Evolutionary conservation across 805 yeast genomes (phyloP).

Genomic region (Torulaspora microellipsoides): DNA sequence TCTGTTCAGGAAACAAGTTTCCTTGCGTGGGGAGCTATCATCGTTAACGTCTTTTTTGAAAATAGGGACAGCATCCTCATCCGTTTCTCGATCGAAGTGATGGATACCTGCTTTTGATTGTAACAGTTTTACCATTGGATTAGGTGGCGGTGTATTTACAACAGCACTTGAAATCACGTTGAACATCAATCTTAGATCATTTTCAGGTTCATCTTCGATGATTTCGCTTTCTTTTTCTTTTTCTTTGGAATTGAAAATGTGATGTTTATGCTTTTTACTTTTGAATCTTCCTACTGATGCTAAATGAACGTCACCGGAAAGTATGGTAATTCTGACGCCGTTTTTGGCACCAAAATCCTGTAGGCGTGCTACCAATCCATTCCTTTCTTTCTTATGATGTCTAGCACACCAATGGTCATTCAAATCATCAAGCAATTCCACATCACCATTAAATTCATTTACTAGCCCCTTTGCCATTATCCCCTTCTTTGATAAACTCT

Average conservation of each 20-base stretch:
- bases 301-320: constrained; percentile 92
- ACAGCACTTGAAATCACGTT: constrained; percentile 89
- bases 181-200: constrained; percentile 71
- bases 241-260: constrained; percentile 34
- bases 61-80: constrained; percentile 77
- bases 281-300: constrained; percentile 78
- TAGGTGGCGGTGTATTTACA: constrained; percentile 89
- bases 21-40: constrained; percentile 42
- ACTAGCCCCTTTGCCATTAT: constrained; percentile 66
- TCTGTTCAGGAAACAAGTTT: constrained; percentile 47
- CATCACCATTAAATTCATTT: constrained; percentile 87
- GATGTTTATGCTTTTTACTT: constrained; percentile 46
- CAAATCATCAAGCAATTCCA: constrained; percentile 87
- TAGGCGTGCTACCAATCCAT: constrained; percentile 55
- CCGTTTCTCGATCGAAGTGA: constrained; percentile 57
- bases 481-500: constrained; percentile 56
- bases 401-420: constrained; percentile 96
- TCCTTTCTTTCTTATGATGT: constrained; percentile 83
- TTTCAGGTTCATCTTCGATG: constrained; percentile 48
- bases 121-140: constrained; percentile 71
- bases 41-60: constrained; percentile 61
- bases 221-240: constrained; percentile 38
- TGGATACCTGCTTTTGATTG: constrained; percentile 63
- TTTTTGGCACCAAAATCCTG: constrained; percentile 59
- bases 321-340: constrained; percentile 73